Evolutionary conservation across 1,284 basidiomycete species (phyloP).

Genomic region (Porodaedalea pini): DNA sequence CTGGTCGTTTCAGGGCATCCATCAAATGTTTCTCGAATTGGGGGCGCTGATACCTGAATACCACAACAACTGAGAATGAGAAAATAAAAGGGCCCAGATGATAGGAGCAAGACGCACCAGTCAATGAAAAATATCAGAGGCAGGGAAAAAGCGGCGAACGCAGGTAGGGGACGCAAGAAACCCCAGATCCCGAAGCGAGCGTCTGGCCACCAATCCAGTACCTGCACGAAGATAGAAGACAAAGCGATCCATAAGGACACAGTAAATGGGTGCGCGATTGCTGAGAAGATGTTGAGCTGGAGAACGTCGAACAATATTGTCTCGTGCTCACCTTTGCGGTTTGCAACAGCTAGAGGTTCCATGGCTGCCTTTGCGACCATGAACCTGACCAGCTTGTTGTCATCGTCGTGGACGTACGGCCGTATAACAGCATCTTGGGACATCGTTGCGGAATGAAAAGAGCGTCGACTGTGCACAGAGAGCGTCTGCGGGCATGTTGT

Average conservation of each 20-base stretch:
- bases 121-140: slow-evolving; percentile 67
- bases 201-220: slow-evolving; percentile 64
- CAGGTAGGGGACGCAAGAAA: slow-evolving; percentile 59
- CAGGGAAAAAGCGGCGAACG: slow-evolving; percentile 59
- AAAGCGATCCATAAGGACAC: slow-evolving; percentile 58
- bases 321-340: slow-evolving; percentile 48
- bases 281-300: neutral
- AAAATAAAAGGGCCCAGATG: neutral
- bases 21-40: slow-evolving; percentile 57
- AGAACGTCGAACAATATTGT: slow-evolving; percentile 1
- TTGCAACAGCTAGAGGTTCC: slow-evolving; percentile 69
- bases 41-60: slow-evolving; percentile 63
- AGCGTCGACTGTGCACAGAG: neutral
- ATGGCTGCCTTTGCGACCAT: slow-evolving; percentile 65
- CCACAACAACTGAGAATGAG: slow-evolving; percentile 1
- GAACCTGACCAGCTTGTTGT: slow-evolving; percentile 61
- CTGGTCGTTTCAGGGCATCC: slow-evolving; percentile 50
- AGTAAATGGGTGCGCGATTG: slow-evolving; percentile 46
- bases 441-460: slow-evolving; percentile 1
- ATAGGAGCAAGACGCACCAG: slow-evolving; percentile 45
- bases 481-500: neutral
- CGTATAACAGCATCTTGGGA: slow-evolving; percentile 13
- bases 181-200: slow-evolving; percentile 40
- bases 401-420: slow-evolving; percentile 28
- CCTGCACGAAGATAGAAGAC: slow-evolving; percentile 54